A percentile compares a stretch with the other conserved stretches of the same genome.
These are phyloP conservation scores for Aphanomyces euteiches DNA, from an alignment of 352 stramenopile species.

Conservation along the genomic window DNA sequence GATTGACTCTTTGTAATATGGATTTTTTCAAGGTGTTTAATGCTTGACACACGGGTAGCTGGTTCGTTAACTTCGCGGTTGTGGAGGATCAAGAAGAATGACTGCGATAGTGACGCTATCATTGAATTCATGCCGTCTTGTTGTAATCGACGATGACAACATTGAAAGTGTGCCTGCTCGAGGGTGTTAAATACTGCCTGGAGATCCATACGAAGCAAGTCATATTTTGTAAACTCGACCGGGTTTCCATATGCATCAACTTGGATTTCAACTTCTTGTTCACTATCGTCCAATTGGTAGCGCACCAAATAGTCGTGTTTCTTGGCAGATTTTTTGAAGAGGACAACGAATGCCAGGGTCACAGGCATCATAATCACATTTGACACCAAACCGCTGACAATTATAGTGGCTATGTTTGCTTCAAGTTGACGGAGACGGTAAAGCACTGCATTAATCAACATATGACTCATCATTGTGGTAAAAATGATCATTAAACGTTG, in stretches of 20 bases:
- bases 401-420: conserved; percentile 45
- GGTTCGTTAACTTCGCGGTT: conserved; percentile 50
- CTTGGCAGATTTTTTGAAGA: conserved; percentile 68
- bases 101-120: conserved; percentile 46
- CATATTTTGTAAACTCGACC: conserved; percentile 44
- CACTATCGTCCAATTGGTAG: conserved; percentile 59
- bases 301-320: conserved; percentile 60
- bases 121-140: conserved; percentile 32
- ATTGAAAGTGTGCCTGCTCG: conserved; percentile 36
- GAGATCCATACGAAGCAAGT: conserved; percentile 56
- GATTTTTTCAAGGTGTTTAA: conserved; percentile 25
- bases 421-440: conserved; percentile 49
- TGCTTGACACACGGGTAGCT: conserved; percentile 31
- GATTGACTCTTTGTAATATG: not conserved
- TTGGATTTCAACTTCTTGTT: conserved; percentile 56
- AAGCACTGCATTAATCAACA: conserved; percentile 67
- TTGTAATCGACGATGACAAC: conserved; percentile 41
- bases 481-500: conserved; percentile 68
- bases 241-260: conserved; percentile 60
- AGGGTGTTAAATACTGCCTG: conserved; percentile 47
- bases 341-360: conserved; percentile 55
- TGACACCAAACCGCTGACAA: conserved; percentile 54
- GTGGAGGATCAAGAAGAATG: conserved; percentile 59
- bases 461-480: conserved; percentile 62
- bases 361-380: conserved; percentile 66